These are phyloP conservation scores for Ogataea hybrid DNA, from an alignment of 1,139 yeast genomes.

Conservation along the genomic window DNA sequence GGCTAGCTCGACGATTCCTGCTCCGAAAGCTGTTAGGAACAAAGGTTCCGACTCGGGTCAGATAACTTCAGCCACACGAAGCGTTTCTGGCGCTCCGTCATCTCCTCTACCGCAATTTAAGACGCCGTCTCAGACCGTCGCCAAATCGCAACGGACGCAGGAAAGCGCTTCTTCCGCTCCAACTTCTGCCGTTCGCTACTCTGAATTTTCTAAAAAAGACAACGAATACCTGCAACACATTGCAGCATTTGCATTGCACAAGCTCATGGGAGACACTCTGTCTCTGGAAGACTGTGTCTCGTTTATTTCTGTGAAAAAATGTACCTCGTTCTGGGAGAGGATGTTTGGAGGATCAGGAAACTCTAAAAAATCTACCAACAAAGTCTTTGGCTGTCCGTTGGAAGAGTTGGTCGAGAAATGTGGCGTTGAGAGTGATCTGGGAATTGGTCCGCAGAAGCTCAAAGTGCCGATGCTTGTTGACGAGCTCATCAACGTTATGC, in stretches of 20 bases:
- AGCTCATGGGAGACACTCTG: slow-evolving; percentile 38
- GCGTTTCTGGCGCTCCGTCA: slow-evolving; percentile 1
- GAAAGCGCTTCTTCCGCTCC: not conserved
- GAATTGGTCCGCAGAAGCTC: slow-evolving; percentile 80
- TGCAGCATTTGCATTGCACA: slow-evolving; percentile 62
- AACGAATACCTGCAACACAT: slow-evolving; percentile 63
- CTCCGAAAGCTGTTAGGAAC: slow-evolving; percentile 34
- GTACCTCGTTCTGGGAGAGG: slow-evolving; percentile 76
- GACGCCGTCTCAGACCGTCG: not conserved
- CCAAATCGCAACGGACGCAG: not conserved
- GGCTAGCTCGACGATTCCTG: slow-evolving; percentile 37
- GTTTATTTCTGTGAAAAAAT: slow-evolving; percentile 56
- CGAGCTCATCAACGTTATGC: slow-evolving; percentile 78
- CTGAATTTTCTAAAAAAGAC: slow-evolving; percentile 66
- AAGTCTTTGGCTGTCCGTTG: slow-evolving; percentile 79
- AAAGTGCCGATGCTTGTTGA: slow-evolving; percentile 85
- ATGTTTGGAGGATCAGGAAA: slow-evolving; percentile 38
- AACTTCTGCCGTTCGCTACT: slow-evolving; percentile 46
- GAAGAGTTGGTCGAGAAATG: slow-evolving; percentile 67
- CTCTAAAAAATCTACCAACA: slow-evolving; percentile 25
- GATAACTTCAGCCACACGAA: not conserved
- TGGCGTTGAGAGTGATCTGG: slow-evolving; percentile 85
- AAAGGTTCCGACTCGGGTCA: slow-evolving; percentile 12
- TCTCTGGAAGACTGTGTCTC: slow-evolving; percentile 50
- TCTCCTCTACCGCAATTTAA: slow-evolving; percentile 2